phyloP scores from a whole-genome alignment of 768 basidiomycete species.

The Auriscalpium orientale region DNA sequence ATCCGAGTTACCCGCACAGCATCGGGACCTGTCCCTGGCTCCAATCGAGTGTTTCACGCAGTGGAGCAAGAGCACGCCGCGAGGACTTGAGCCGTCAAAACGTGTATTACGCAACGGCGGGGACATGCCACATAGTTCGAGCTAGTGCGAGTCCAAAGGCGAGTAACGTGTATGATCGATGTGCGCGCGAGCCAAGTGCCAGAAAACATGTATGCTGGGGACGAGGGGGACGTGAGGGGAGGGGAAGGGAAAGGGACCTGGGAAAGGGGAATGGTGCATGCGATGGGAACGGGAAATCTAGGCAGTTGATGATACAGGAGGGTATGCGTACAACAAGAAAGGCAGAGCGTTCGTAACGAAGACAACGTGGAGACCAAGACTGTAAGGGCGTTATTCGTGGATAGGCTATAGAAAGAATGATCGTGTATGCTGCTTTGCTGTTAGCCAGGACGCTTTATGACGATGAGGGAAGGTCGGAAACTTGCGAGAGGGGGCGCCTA shows the following conservation, averaged over 20 bases:
- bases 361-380: not conserved
- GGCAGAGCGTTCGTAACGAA: not conserved
- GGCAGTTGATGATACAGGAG: not conserved
- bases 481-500: not conserved
- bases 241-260: no score
- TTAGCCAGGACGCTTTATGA: not conserved
- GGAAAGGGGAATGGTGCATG: not conserved
- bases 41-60: no score
- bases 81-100: no score
- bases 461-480: not conserved
- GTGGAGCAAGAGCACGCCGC: no score
- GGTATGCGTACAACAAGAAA: not conserved
- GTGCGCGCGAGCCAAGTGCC: no score
- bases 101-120: no score
- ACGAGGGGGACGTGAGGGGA: not conserved
- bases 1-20: no score
- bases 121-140: no score
- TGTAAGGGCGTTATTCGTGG: not conserved
- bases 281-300: not conserved
- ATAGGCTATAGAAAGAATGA: no score
- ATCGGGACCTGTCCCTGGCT: no score
- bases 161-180: no score
- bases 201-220: not conserved
- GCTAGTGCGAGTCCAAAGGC: no score
- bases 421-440: not conserved